Percentiles rank a stretch among this genome's conserved stretches.
These are phyloP conservation scores for Fomitopsis pulvina DNA, from an alignment of 768 basidiomycete genomes.

Conservation along the genomic window DNA sequence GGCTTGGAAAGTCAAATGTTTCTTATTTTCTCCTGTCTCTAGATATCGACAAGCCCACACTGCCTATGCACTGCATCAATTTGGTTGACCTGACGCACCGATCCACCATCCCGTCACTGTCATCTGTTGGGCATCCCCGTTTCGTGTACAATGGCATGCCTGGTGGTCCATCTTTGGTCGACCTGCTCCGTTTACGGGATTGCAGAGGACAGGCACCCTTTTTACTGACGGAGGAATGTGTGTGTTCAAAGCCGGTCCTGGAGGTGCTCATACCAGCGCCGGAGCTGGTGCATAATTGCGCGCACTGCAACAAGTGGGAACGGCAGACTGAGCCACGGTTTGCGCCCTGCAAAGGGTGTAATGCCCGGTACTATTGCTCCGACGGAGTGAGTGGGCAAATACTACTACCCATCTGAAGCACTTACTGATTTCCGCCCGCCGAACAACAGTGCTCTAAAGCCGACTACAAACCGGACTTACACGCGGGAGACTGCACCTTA, in stretches of 20 bases:
- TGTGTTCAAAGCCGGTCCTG: neutral
- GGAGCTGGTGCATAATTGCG: conserved; percentile 3
- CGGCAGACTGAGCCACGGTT: conserved; percentile 1
- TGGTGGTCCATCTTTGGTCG: neutral
- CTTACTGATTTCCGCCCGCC: too few relatives aligned
- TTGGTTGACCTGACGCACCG: too few relatives aligned
- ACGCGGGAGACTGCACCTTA: too few relatives aligned
- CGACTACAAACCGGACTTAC: too few relatives aligned
- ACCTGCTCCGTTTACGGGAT: neutral
- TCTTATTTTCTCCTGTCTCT: too few relatives aligned
- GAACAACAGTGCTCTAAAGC: too few relatives aligned
- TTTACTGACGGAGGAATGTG: neutral
- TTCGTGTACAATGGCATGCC: conserved; percentile 1
- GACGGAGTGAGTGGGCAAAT: conserved; percentile 3
- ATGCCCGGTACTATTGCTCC: conserved; percentile 6
- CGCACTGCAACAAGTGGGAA: conserved; percentile 9
- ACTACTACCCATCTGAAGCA: too few relatives aligned
- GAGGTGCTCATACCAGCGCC: conserved; percentile 2
- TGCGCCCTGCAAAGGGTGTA: conserved; percentile 2
- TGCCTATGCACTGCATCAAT: too few relatives aligned
- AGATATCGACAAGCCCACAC: too few relatives aligned
- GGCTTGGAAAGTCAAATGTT: too few relatives aligned
- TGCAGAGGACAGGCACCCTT: neutral
- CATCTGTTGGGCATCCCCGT: neutral
- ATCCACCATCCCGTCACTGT: too few relatives aligned